Conservation (phyloP, 2,329 filamentous ascomycete species). For the Fonsecaea erecta region DNA sequence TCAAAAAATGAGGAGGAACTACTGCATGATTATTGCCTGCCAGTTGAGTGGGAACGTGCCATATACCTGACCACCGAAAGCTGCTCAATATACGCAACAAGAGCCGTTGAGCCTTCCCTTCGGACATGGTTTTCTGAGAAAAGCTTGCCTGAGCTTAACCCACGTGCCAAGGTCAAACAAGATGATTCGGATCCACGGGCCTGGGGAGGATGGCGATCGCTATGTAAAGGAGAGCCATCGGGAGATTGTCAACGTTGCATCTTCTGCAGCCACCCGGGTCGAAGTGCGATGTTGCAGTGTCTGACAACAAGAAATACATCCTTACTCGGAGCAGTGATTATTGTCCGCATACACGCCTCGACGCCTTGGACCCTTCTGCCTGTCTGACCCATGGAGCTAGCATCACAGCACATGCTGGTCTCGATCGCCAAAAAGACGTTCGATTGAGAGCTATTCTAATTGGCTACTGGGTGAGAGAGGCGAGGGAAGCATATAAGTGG, state of each 20-base stretch:
- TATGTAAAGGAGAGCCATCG: background rate
- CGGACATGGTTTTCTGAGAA: background rate
- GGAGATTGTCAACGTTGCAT: background rate
- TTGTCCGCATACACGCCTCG: background rate
- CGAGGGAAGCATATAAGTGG: background rate
- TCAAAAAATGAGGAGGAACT: background rate
- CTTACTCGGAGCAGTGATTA: background rate
- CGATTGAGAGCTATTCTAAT: background rate
- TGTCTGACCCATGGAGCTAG: background rate
- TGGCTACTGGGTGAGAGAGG: background rate
- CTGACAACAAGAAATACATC: background rate
- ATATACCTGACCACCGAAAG: background rate
- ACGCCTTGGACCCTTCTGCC: background rate
- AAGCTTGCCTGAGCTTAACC: constrained; percentile 7
- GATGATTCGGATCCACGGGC: constrained; percentile 18
- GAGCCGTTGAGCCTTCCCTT: constrained; percentile 1
- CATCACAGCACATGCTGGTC: background rate
- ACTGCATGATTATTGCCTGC: background rate
- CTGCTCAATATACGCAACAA: background rate
- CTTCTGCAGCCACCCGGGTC: constrained; percentile 8
- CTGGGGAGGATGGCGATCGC: constrained; percentile 5
- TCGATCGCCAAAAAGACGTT: background rate
- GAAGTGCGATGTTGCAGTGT: constrained; percentile 16
- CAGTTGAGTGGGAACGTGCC: constrained; percentile 12
- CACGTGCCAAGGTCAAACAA: constrained; percentile 24